Base-by-base conservation (phyloP, 805 yeast species). In the Candida khao-thaluensis region DNA sequence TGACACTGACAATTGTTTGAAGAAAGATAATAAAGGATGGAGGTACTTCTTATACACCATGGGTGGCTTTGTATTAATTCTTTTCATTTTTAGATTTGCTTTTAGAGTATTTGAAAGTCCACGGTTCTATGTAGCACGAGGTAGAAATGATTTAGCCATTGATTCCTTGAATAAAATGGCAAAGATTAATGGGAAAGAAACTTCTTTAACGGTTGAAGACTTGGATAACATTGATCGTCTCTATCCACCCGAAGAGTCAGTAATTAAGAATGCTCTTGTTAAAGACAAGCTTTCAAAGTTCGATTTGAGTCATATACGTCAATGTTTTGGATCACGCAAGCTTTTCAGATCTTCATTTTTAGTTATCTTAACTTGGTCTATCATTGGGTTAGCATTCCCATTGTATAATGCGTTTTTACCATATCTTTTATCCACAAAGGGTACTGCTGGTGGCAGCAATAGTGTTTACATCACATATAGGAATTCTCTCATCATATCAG, bases 311-410 rank as follows among this genome's bases (percentile, higher is more conserved):
- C 79, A 77, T 47, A 44, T 77, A 6, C 58, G 67, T 17, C 59
- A 69, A 31, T 64, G 80, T 36, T 80, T 77, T 54, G 67, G 70
- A 3, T 66, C 71, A 8, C 62, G 56, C 41, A 62, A 59, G 34
- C 62, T 76, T n/a, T 72, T 71, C 3, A 35, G 62, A n/a, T 65
- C 81, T 17, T 57, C 76, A 22, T 51, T 65, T 18, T 43, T 73
- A 14, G 64, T 67, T 22, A 59, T 66, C 10, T 48, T 59, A 26
- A 67, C 81, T 1, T 80, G 85, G 85, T 70, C 74, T 5, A 56
- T 76, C 31, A 69, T 78, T 45, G 83, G 84, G 38, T 59, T 77
- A 27, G 71, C 81, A n/a, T 79, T 76, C 55, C 77, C 81, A 3
- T 60, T 76, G 26, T 79, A 72, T 56, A 69, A 71, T 50, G 76